phyloP scores from a whole-genome alignment of 768 basidiomycete species.

The Trametes maxima region DNA sequence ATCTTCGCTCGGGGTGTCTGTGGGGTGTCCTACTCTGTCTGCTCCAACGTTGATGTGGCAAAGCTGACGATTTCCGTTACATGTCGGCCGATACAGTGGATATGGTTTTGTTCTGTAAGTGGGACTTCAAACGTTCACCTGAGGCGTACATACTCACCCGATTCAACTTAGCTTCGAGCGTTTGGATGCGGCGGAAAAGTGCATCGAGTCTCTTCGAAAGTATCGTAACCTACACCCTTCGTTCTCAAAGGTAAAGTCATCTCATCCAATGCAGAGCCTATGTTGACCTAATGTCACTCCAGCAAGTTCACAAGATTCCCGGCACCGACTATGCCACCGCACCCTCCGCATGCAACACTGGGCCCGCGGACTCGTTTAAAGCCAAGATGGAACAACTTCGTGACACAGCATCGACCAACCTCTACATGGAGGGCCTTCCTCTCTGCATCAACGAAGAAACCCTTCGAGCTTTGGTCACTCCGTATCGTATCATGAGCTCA shows the following conservation, averaged over 20 bases:
- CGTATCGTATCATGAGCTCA: constrained; percentile 72
- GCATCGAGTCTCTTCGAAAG: constrained; percentile 68
- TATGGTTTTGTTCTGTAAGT: constrained; percentile 81
- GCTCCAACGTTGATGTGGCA: not conserved
- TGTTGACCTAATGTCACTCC: not conserved
- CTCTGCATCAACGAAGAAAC: constrained; percentile 72
- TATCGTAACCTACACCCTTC: constrained; percentile 83
- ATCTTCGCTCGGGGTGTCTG: no score
- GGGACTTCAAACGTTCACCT: constrained; percentile 62
- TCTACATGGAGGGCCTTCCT: constrained; percentile 84
- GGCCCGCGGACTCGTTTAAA: constrained; percentile 59
- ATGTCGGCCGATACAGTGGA: constrained; percentile 45
- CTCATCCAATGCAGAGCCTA: constrained; percentile 3
- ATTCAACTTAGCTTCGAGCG: constrained; percentile 60
- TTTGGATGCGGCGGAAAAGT: constrained; percentile 69
- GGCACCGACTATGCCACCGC: constrained; percentile 61
- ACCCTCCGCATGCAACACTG: constrained; percentile 11
- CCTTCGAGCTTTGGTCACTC: constrained; percentile 64
- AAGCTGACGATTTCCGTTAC: no score
- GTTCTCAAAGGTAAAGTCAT: constrained; percentile 69
- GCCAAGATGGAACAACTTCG: constrained; percentile 76
- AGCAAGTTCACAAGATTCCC: constrained; percentile 82
- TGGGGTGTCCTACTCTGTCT: not conserved
- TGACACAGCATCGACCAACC: constrained; percentile 68
- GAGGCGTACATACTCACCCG: constrained; percentile 76